Evolutionary conservation across 768 basidiomycete genomes (phyloP), one percentile per base, ranked within the genome.

Genomic region (Albatrellus ellisii): DNA sequence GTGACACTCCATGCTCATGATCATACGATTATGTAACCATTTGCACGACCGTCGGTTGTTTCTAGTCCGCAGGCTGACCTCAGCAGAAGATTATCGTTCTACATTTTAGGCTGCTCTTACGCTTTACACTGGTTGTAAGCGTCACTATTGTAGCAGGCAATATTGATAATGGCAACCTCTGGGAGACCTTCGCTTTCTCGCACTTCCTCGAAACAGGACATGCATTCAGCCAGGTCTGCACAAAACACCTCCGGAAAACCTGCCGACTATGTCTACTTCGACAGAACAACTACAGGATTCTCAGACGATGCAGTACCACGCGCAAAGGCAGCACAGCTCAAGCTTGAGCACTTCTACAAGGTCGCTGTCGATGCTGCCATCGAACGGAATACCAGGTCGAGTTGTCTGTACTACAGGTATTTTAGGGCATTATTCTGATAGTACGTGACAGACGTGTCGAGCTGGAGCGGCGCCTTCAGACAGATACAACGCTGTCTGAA

Each of bases 301-400:
- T 83, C 85, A 5, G 80, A 87, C 41, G 77, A 83, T 46, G 79
- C 86, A 12, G 59, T 80, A 48, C 79, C 88, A 33, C 80, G 81
- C 49, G 86, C 88, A 11, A 92, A 90, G 59, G 76, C 75, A 29
- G 92, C 92, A 2, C 91, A 95, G 60, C 68, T 97, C 63, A 95
- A 94, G 62, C 72, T 98, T 40, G 95, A 98, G 63, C 81, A 92
- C 57, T 95, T 80, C 58, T 99, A 97, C 64, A 95, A 97, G 61
- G 80, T 95, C 29, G 88, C 88, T 1, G 95, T 99, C 31, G 91
- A 97, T 58, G 75, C 84, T 34, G 94, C 94, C 10, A 87, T 99
- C 35, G 91, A 92, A 56, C 69, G 95, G 40, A 97, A 97, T 58
- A 74, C 79, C 41, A 75, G 94, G 91, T 91, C 62, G 45, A 54